Conservation (phyloP, 176 grass and related monocot species). For the bread wheat (Triticum aestivum) region DNA sequence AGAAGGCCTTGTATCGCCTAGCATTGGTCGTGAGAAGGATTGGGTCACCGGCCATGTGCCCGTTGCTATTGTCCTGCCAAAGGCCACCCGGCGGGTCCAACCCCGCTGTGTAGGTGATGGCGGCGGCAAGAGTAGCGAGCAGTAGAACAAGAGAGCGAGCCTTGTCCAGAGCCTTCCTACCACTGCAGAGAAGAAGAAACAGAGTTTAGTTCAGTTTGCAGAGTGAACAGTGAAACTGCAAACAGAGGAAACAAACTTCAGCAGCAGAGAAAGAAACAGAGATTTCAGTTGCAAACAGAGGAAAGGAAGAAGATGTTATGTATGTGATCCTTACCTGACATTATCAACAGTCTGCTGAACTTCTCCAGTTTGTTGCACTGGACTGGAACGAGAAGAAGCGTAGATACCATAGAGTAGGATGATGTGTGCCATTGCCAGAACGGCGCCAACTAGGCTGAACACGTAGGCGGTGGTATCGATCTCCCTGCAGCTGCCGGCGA, state of each 20-base stretch:
- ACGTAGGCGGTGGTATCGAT: neutral
- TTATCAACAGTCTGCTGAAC: neutral
- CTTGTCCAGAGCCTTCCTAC: neutral
- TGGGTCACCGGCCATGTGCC: constrained; percentile 11
- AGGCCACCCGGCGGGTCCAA: constrained; percentile 52
- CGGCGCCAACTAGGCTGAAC: neutral
- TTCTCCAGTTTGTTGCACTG: neutral
- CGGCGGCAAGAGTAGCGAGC: constrained; percentile 50
- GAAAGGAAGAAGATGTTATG: neutral
- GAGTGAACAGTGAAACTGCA: neutral
- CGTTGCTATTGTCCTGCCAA: constrained; percentile 14
- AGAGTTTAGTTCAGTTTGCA: neutral
- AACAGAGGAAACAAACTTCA: neutral
- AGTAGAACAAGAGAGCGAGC: constrained; percentile 30
- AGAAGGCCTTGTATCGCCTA: constrained; percentile 36
- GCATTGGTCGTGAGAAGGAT: constrained; percentile 27
- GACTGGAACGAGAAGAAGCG: neutral
- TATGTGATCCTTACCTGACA: neutral
- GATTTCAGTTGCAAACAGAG: neutral
- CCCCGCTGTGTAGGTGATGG: constrained; percentile 50
- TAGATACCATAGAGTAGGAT: neutral
- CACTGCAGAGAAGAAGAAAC: neutral
- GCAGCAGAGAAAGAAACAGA: too few species aligned
- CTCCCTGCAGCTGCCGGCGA: constrained; percentile 14
- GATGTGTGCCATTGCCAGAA: neutral